Base-by-base conservation (phyloP, 345 rosid genomes). In the Mangifera indica region DNA sequence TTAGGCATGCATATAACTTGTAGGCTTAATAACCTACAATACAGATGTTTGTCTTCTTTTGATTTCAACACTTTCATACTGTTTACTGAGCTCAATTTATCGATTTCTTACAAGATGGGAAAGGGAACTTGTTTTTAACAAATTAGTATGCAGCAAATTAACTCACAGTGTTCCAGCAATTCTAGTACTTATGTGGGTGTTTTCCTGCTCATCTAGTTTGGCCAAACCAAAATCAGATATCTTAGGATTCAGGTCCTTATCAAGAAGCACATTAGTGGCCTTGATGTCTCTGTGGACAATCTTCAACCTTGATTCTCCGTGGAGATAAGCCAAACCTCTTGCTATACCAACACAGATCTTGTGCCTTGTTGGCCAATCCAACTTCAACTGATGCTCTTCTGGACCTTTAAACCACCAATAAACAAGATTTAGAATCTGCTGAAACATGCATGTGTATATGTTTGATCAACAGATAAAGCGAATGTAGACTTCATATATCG, bases 211-310 rank as follows among this genome's bases (percentile, higher is more conserved):
- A 13, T 90, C 87, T 15, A 90, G 84, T 40, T 86, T 90, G 25
- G 96, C 96, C 37, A 90, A 76, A 60, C 92, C 92, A 48, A 90
- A 90, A 72, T 90, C 92, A 20, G 91, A 88, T 59, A 90, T 90
- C 73, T 84, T 85, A 37, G 91, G 82, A 13, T 78, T 85, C 7
- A 90, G 77, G 57, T 80, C 60, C 77, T 76, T 76, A 21, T 88
- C 91, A 13, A 90, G 92, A 44, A 88, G 88, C 72, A 88, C 92
- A 70, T 86, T 90, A 0, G 89, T 85, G 1, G 92, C 84, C 77
- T 90, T 90, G 58, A 90, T 88, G 79, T 90, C 96, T 71, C 92
- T 82, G 46, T 90, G 96, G 45, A 90, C 91, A 62, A 88, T 86
- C 81, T 84, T 88, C 58, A 90, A 52, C 63, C 87, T 79, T 0